Evolutionary conservation across 75 land plant species (phyloP), one percentile per base, ranked within the genome.

Genomic region (Gnetum montanum): DNA sequence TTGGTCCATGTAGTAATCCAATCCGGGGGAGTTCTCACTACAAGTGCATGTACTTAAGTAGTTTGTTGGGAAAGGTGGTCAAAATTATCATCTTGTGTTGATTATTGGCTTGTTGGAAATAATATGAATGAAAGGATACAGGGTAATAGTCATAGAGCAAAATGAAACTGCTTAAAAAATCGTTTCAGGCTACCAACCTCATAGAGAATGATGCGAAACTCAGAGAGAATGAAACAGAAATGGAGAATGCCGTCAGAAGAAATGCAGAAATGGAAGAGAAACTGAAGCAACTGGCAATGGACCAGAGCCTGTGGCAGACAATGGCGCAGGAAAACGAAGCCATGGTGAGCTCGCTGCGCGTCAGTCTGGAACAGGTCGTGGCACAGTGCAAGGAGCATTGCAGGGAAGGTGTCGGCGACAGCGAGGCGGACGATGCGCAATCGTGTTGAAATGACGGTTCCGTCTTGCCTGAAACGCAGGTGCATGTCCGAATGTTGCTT

Each of bases 321-420:
- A 59, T 70, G n/a, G 84, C 84, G 3, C 69, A 74, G 24, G 70
- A 73, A 71, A 74, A 59, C 46, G 92, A 87, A 48, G 65, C 65
- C 55, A 74, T 80, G 84, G 69, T 84, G 4, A 59, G 63, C 4
- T 38, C 71, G n/a, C 79, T 87, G 35, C 73, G 57, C 49, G 45
- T 47, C 34, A 87, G 74, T 66, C 75, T 87, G 13, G 84, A 87
- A 64, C 88, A 84, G 41, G 77, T 78, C 0, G 64, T 76, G 45
- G 78, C 78, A 20, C 79, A 76, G 43, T 70, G 70, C 56, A 67
- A 73, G 55, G 96, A 84, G 52, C n/a, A n/a, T n/a, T 69, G 72
- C 34, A 80, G 70, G 52, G 97, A 91, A 69, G 86, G 92, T 11
- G 74, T 79, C 63, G 92, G 92, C 11, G 88, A 87, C 43, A 83